A percentile compares a stretch with the other conserved stretches of the same genome.
These are phyloP conservation scores for Vigna unguiculata DNA, from an alignment of 306 rosid species.

Conservation along the genomic window DNA sequence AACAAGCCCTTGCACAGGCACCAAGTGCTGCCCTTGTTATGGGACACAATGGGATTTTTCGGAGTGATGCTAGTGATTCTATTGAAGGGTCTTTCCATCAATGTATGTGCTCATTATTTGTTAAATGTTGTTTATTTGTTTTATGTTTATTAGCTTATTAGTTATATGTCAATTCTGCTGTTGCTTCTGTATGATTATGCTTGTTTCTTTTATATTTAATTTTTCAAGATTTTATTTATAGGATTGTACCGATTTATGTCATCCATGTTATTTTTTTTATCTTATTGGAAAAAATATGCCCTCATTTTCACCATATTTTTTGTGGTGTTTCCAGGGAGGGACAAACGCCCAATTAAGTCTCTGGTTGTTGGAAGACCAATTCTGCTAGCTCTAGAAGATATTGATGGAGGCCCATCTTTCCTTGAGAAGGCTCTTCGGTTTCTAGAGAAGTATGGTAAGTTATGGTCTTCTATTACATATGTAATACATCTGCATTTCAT, in stretches of 20 bases:
- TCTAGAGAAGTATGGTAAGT: slow-evolving; percentile 89
- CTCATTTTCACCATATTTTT: slow-evolving; percentile 29
- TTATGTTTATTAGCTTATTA: slow-evolving; percentile 36
- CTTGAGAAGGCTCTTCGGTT: slow-evolving; percentile 96
- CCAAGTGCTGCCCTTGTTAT: slow-evolving; percentile 99
- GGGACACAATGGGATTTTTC: slow-evolving; percentile 96
- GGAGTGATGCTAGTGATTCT: slow-evolving; percentile 80
- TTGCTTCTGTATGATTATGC: slow-evolving; percentile 10
- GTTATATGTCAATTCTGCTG: not conserved
- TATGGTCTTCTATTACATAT: slow-evolving; percentile 20
- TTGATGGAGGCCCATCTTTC: slow-evolving; percentile 99
- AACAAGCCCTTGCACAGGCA: slow-evolving; percentile 97
- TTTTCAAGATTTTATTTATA: slow-evolving; percentile 16
- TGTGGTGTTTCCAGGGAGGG: slow-evolving; percentile 73
- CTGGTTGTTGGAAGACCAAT: slow-evolving; percentile 99
- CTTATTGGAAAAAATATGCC: not conserved
- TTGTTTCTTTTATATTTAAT: slow-evolving; percentile 1
- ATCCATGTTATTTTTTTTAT: not conserved
- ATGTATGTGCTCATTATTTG: slow-evolving; percentile 62
- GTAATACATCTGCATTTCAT: slow-evolving; percentile 25
- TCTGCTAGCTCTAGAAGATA: slow-evolving; percentile 95
- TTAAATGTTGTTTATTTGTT: slow-evolving; percentile 13
- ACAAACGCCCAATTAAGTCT: slow-evolving; percentile 91
- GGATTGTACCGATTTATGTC: slow-evolving; percentile 1
- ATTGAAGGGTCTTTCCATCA: slow-evolving; percentile 94